Base-by-base conservation (phyloP, 2,329 filamentous ascomycete species). In the Colletotrichum caudatum region DNA sequence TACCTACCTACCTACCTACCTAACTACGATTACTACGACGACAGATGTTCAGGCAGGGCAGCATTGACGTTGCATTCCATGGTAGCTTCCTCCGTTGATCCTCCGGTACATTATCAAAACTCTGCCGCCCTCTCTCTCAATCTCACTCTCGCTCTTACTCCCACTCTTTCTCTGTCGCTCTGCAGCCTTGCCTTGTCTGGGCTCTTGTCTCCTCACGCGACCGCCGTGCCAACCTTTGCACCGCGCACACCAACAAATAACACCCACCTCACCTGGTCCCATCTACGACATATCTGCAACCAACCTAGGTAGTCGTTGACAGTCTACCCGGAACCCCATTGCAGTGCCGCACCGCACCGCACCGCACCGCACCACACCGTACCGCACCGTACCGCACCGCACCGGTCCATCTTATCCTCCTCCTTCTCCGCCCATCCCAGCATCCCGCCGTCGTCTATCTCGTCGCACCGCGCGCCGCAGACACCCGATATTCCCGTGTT, bases 61-160 rank as follows among this genome's bases (percentile, higher is more conserved):
- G 37, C 48, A 64, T 46, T 39, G 60, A 56, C 54, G 51, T 69
- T 60, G 39, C 50, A 64, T 64, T 26, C 61, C 16, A 54, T 26
- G 50, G 5, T 37, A 39, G 23, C 58, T 39, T 16, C 33, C 53
- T 57, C 69, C 53, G 60, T 64, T 60, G 39, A 71, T 69, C 69
- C 29, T 29, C 29, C 29, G 46, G 37, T 59, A 69, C 64, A 63
- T 75, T 73, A 68, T 69, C 73, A 66, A 65, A 64, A 71, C 57
- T 73, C 70, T 73, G 62, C 67, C 69, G 66, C 41, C 71, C 37
- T 61, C 66, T 64, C 51, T 67, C 39, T 59, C 48, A 29, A n/a
- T 23, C 53, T 7, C 39, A 16, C 5, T 9, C 35, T 37, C 8
- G 1, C 35, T 11, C 37, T 14, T 14, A 39, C 37, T 39, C 37